Evolutionary conservation across 805 yeast genomes (phyloP), one percentile per base, ranked within the genome.

Genomic region (Candida golubevii): DNA sequence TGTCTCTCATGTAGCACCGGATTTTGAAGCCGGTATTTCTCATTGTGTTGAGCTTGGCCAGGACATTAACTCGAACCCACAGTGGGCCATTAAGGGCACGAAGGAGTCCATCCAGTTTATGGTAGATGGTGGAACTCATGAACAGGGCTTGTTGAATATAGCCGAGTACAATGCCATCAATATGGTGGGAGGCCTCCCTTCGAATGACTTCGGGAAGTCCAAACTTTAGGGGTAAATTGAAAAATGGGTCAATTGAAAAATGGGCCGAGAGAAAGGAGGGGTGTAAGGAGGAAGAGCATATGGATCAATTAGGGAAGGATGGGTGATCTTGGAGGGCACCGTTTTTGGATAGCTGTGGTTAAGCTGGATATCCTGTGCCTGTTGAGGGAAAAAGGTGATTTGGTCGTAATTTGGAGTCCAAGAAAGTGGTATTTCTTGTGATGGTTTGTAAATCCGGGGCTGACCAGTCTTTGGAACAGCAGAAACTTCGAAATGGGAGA

Each of bases 81-180:
- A 69, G 26, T 81, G 85, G 66, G 86, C 87, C 14, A 69, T 85
- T 32, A 70, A 63, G 48, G 90, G 89, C 10, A 78, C 86, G 4
- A 85, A 85, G 63, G 67, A 66, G 43, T 59, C 74, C 42, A 55
- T 85, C 51, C 79, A 80, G 48, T 58, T 58, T 8, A 62, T 69
- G 39, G 43, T 60, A 18, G 55, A 62, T 38, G 78, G 77, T 32
- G 58, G 56, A 7, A 39, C 32, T 15, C 53, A 61, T 33, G 67
- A 66, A 26, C 70, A 72, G 18, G 84, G 86, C 1, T 66, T 83
- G 54, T 60, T 61, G 28, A 66, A 72, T 42, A 76, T 82, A 15
- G 83, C 84, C 8, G 65, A 64, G 23, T 81, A 69, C 63, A 82
- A 83, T 52, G 65, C 79, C 27, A 51, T 47, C 39, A 42, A 64